A percentile compares a stretch with the other conserved stretches of the same genome.
phyloP scores from a whole-genome alignment of 768 basidiomycete species.

The Xanthoconium purpureum region DNA sequence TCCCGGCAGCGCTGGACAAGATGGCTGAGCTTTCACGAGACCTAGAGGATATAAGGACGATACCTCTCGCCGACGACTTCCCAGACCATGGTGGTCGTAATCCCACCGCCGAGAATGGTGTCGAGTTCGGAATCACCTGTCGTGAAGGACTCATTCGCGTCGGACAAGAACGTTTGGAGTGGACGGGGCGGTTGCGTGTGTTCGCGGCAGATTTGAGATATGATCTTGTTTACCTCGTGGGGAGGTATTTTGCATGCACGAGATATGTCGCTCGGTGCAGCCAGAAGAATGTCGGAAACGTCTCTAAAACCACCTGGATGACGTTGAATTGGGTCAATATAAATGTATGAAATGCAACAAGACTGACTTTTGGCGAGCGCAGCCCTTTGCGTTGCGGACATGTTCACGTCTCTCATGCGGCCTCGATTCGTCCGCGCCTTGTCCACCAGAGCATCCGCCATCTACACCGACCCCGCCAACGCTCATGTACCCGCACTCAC shows the following conservation, averaged over 20 bases:
- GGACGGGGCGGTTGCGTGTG: conserved; percentile 36
- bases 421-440: conserved; percentile 15
- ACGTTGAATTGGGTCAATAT: neutral
- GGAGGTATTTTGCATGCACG: conserved; percentile 52
- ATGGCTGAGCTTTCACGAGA: conserved; percentile 3
- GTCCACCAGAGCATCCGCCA: conserved; percentile 40
- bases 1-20: conserved; percentile 77
- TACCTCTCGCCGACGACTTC: conserved; percentile 91
- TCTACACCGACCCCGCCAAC: conserved; percentile 44
- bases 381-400: conserved; percentile 29
- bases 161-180: conserved; percentile 39
- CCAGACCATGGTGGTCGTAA: conserved; percentile 78
- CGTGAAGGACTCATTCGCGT: conserved; percentile 52
- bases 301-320: conserved; percentile 47
- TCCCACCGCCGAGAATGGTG: conserved; percentile 69
- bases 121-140: conserved; percentile 77
- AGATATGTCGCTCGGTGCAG: conserved; percentile 48
- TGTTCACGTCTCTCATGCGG: conserved; percentile 15
- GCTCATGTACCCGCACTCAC: conserved; percentile 40
- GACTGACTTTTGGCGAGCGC: conserved; percentile 39
- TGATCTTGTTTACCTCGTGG: conserved; percentile 46
- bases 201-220: conserved; percentile 48
- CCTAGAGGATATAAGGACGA: neutral
- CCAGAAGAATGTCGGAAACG: conserved; percentile 49
- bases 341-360: neutral